Conservation (phyloP, 768 basidiomycete species). For the Xerocomellus chrysenteron region DNA sequence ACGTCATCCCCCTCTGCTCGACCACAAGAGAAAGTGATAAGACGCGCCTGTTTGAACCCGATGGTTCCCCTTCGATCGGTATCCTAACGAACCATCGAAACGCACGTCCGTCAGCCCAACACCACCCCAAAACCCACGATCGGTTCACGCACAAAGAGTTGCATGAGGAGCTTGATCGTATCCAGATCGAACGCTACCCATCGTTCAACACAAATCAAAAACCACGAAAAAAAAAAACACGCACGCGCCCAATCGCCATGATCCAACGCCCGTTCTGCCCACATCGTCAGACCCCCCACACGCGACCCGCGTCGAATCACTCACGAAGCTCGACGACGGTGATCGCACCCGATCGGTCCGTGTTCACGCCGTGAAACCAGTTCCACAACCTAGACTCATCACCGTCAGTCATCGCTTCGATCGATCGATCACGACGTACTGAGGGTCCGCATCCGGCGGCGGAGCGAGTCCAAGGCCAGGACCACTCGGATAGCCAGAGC, state of each 20-base stretch:
- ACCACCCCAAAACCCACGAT: not conserved
- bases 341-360: slow-evolving; percentile 67
- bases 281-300: not conserved
- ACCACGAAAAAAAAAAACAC: slow-evolving; percentile 26
- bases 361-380: slow-evolving; percentile 72
- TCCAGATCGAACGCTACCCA: slow-evolving; percentile 70
- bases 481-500: not conserved
- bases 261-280: slow-evolving; percentile 46
- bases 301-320: slow-evolving; percentile 19
- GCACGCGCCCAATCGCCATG: slow-evolving; percentile 77
- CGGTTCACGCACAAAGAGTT: slow-evolving; percentile 59
- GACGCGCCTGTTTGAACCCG: slow-evolving; percentile 68
- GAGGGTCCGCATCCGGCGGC: slow-evolving; percentile 66
- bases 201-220: not conserved
- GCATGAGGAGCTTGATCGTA: slow-evolving; percentile 83
- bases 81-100: slow-evolving; percentile 41
- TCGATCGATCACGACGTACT: slow-evolving; percentile 47
- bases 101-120: not conserved
- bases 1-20: not conserved
- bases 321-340: slow-evolving; percentile 63
- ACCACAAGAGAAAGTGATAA: too few species aligned
- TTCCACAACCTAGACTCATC: slow-evolving; percentile 45
- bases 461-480: not conserved
- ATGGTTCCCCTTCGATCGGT: slow-evolving; percentile 76
- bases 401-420: too few species aligned